Base-by-base conservation (phyloP, 495 filamentous ascomycete genomes). In the Jackrogersella multiformis region DNA sequence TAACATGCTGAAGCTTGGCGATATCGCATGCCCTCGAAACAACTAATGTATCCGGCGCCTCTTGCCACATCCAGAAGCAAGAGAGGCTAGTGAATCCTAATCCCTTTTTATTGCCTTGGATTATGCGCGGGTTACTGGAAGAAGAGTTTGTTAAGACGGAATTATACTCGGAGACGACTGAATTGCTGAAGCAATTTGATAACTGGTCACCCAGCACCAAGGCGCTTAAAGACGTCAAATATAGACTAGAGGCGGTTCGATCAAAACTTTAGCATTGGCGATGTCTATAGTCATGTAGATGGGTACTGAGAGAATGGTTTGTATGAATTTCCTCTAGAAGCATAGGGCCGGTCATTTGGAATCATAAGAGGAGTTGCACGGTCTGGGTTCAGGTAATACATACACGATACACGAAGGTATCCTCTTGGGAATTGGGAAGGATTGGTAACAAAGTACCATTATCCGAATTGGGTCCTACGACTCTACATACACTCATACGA, bases 191-290 rank as follows among this genome's bases (percentile, higher is more conserved):
- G 68, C 89, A 96, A 71, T 99, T 97, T 76, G 93, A 99, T 74
- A 88, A 92, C 42, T 99, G 95, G 95, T 92, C 90, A 73, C 95
- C 95, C 6, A 82, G 82, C 0, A 95, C 85, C 8, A 99, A 98
- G 80, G 90, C 89, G 30, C 78, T 99, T 56, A 97, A 92, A 77
- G 95, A 99, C 81, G 95, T 99, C 32, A 97, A 95, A 74, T 99
- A 96, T 75, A 85, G 95, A 67, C 79, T 99, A 38, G 95, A 99
- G 82, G 94, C 90, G 6, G 94, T 99, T 44, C 82, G 92, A 67
- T 93, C 90, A 5, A 96, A 92, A 76, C 79, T 95, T 28, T 97
- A 72, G 36, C 34, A 49, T 57, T 38, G 5, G 55, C 28, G 13
- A 23, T 44, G 55, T 20, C 48, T 36, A 35, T 52, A 6, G 45